A percentile compares a stretch with the other conserved stretches of the same genome.
Evolutionary conservation across 108 stramenopile species (phyloP).

Genomic region (Cyclotella distinguenda): DNA sequence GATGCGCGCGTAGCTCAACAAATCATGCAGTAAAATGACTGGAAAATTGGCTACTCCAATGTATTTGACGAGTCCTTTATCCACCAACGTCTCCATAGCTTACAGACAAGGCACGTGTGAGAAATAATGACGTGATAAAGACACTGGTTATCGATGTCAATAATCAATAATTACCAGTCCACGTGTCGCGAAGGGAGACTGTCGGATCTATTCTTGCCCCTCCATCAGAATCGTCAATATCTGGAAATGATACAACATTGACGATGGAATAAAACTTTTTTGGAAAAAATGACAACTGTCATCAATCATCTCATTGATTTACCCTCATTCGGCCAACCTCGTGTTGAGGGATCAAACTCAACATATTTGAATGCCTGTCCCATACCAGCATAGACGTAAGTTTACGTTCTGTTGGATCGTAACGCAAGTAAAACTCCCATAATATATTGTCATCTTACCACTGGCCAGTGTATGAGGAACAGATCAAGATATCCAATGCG

Average conservation of each 20-base stretch:
- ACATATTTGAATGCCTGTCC: slow-evolving; percentile 74
- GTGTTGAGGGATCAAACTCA: slow-evolving; percentile 48
- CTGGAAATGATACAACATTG: slow-evolving; percentile 4
- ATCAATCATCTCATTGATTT: not conserved
- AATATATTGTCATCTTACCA: slow-evolving; percentile 13
- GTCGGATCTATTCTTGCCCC: slow-evolving; percentile 64
- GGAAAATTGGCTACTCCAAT: slow-evolving; percentile 90
- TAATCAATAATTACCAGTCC: slow-evolving; percentile 16
- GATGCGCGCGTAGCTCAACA: slow-evolving; percentile 61
- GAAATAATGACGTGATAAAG: no score
- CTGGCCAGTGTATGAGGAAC: slow-evolving; percentile 90
- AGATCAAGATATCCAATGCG: slow-evolving; percentile 87
- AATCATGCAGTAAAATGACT: slow-evolving; percentile 72
- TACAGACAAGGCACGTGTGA: slow-evolving; percentile 56
- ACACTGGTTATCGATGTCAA: not conserved
- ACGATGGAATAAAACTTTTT: not conserved
- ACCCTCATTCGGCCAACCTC: slow-evolving; percentile 75
- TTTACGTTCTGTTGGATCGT: no score
- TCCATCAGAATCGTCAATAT: slow-evolving; percentile 74
- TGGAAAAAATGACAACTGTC: not conserved
- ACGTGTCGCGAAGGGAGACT: slow-evolving; percentile 49
- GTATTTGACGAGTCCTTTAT: slow-evolving; percentile 62
- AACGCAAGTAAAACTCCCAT: no score
- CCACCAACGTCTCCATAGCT: slow-evolving; percentile 80
- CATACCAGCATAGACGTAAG: no score